Base-by-base conservation (phyloP, 352 stramenopile genomes). In the Globisporangium cystogenes region DNA sequence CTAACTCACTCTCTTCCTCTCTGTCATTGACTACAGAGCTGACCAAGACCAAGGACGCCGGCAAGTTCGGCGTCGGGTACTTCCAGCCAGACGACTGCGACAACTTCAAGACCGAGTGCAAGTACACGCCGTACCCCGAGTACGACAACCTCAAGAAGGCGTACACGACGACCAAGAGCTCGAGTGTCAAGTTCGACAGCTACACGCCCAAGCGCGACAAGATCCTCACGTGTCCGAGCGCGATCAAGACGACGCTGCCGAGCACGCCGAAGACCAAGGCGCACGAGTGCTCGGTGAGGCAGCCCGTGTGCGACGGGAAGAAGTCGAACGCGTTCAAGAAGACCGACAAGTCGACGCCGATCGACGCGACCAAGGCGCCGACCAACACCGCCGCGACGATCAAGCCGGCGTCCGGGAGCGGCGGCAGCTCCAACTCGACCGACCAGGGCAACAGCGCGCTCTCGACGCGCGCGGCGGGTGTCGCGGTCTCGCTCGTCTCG, bases 301-400 rank as follows among this genome's bases (percentile, higher is more conserved):
- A 90, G 51, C 82, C 82, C 1, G 51, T 76, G 15, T 93, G 82
- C 64, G 71, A 76, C 10, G 66, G 74, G 35, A 68, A 60, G 33
- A 72, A 74, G 47, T 76, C 80, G 26, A 93, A 93, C 51, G 33
- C 56, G 1, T 77, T 80, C 57, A 56, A 67, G 35, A 81, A 87
- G 48, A 55, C 53, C 0, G 41, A 24, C 29, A 60, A 55, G 23
- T 29, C 54, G 21, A 60, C 54, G 21, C 3, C 48, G 23, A 24
- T 60, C 8, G 23, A 31, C 54, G 47, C 20, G 20, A 60, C 46
- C 3, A 60, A 60, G 24, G 16, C 18, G 31, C 54, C 54, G 18
- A 55, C 46, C 7, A 60, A 60, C 47, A 51, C 39, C n/a, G 54
- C 23, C 35, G 50, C 20, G 1, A 50, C 46, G 21, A 24, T 39